phyloP scores from a whole-genome alignment of 2,329 filamentous ascomycete species.

The Ceratocystis cacaofunesta region DNA sequence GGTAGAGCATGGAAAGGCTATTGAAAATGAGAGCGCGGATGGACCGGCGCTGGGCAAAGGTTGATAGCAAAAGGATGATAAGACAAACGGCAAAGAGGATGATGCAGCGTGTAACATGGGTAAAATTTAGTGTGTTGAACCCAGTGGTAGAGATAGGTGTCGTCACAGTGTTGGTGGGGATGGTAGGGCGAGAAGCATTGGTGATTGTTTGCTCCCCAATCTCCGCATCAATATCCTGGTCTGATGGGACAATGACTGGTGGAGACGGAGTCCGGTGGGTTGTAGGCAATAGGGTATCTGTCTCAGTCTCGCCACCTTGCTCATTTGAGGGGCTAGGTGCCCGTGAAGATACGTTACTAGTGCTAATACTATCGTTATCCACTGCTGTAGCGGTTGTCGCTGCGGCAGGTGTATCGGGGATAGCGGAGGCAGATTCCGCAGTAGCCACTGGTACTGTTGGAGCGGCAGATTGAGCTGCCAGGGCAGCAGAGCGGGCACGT shows the following conservation, averaged over 20 bases:
- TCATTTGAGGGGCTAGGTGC: constrained; percentile 15
- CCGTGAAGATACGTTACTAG: constrained; percentile 17
- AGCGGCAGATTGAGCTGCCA: not conserved
- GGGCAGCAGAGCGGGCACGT: constrained; percentile 18
- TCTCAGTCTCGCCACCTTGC: constrained; percentile 6
- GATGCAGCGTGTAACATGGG: constrained; percentile 42
- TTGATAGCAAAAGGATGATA: constrained; percentile 44
- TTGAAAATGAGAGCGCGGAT: constrained; percentile 45
- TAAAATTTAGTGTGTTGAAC: constrained; percentile 30
- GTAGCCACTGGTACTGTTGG: constrained; percentile 24
- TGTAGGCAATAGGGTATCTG: constrained; percentile 9
- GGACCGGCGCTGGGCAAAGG: constrained; percentile 43
- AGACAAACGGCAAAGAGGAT: constrained; percentile 40
- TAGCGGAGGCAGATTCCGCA: constrained; percentile 19
- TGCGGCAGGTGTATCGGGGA: not conserved
- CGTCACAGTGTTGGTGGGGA: constrained; percentile 21
- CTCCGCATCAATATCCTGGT: constrained; percentile 49
- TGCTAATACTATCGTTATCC: not conserved
- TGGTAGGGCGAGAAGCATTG: not conserved
- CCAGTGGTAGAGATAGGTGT: constrained; percentile 23
- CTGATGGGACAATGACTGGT: constrained; percentile 43
- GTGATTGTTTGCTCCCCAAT: constrained; percentile 28
- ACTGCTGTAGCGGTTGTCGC: not conserved
- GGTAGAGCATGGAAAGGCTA: constrained; percentile 54
- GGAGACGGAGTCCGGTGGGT: constrained; percentile 15